phyloP scores from a whole-genome alignment of 306 rosid species.

The Sicyos baderoa region DNA sequence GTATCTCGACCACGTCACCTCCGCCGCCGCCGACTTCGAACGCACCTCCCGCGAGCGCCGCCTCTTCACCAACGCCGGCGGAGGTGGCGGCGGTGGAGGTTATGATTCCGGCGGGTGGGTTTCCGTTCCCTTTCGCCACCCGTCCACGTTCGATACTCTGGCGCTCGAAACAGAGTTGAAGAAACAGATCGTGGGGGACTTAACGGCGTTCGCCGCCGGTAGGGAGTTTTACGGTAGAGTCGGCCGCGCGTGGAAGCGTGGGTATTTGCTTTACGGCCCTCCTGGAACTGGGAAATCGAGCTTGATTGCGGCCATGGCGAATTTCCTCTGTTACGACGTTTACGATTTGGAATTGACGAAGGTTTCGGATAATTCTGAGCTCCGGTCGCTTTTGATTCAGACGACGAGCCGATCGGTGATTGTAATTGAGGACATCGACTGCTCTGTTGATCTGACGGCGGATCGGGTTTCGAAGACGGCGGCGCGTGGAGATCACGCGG shows the following conservation, averaged over 20 bases:
- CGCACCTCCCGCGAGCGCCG: constrained; percentile 68
- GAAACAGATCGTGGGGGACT: constrained; percentile 53
- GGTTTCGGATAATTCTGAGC: constrained; percentile 73
- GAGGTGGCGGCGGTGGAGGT: constrained; percentile 26
- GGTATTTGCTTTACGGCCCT: constrained; percentile 69
- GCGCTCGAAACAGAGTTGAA: constrained; percentile 60
- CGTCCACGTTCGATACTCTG: constrained; percentile 69
- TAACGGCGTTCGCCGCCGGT: constrained; percentile 53
- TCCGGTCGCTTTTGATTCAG: constrained; percentile 61
- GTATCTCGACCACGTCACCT: constrained; percentile 51
- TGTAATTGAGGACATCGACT: constrained; percentile 78
- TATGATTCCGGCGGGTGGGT: constrained; percentile 71
- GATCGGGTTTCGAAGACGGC: constrained; percentile 35
- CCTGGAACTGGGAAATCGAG: constrained; percentile 92
- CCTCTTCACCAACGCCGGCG: constrained; percentile 65
- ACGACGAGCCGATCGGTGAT: constrained; percentile 79
- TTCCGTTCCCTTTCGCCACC: constrained; percentile 82
- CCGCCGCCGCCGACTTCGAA: constrained; percentile 65
- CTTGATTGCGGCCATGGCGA: constrained; percentile 81
- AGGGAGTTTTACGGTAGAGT: constrained; percentile 63
- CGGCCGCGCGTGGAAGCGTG: constrained; percentile 88
- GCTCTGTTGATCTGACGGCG: constrained; percentile 68
- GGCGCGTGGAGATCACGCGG: constrained; percentile 24
- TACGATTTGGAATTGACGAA: constrained; percentile 76
- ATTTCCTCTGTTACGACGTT: constrained; percentile 75